These are phyloP conservation scores for Aspergillus brasiliensis DNA, from an alignment of 2,329 filamentous ascomycete genomes.

Conservation along the genomic window DNA sequence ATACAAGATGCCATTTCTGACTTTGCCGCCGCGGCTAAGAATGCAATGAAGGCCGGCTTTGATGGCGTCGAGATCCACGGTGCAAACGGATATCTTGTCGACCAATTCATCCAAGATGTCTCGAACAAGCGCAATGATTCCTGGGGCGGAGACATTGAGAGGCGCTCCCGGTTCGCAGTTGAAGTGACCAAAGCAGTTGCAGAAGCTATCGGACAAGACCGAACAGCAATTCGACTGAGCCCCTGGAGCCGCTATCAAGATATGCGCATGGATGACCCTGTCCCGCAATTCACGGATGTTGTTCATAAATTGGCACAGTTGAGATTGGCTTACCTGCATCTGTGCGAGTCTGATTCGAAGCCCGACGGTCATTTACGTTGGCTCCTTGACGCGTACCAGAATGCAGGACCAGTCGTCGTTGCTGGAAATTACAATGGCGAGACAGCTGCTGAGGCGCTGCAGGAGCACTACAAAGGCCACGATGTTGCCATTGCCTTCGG, in stretches of 20 bases:
- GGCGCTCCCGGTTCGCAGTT: conserved; percentile 54
- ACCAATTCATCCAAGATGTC: conserved; percentile 51
- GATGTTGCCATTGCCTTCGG: conserved; percentile 39
- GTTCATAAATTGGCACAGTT: conserved; percentile 1
- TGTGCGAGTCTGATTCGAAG: conserved; percentile 42
- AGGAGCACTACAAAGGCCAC: conserved; percentile 24
- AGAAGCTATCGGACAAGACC: conserved; percentile 44
- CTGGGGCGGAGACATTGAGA: conserved; percentile 53
- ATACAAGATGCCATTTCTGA: conserved; percentile 44
- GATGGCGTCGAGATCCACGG: conserved; percentile 52
- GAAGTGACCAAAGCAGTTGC: conserved; percentile 50
- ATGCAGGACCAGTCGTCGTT: conserved; percentile 49
- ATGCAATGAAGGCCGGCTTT: conserved; percentile 56
- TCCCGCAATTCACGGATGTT: conserved; percentile 57
- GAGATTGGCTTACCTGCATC: conserved; percentile 60
- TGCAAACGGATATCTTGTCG: conserved; percentile 52
- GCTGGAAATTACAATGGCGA: conserved; percentile 48
- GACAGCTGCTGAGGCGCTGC: conserved; percentile 37
- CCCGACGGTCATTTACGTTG: no score
- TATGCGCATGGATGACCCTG: conserved; percentile 61
- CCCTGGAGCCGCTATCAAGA: conserved; percentile 34
- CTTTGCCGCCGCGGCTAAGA: conserved; percentile 46
- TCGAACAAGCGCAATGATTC: conserved; percentile 50
- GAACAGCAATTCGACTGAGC: conserved; percentile 46
- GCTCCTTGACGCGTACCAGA: conserved; percentile 47